Evolutionary conservation across 805 yeast genomes (phyloP).

Genomic region (Kuraishia piskuri): DNA sequence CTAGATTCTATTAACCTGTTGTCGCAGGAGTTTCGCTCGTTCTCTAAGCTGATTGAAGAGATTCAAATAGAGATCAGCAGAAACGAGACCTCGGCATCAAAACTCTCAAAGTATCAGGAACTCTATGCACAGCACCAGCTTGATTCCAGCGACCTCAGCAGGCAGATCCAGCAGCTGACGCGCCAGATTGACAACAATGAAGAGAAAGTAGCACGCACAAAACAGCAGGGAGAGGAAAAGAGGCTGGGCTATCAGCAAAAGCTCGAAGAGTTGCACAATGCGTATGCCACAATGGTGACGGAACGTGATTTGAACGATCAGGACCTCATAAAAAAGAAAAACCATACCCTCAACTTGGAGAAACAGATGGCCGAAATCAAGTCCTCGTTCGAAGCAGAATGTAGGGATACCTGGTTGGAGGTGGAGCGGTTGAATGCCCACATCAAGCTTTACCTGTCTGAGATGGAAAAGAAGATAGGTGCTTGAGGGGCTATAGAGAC

Average conservation of each 20-base stretch:
- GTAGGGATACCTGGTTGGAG: slow-evolving; percentile 43
- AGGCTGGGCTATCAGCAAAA: slow-evolving; percentile 30
- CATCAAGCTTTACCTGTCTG: slow-evolving; percentile 41
- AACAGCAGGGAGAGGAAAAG: slow-evolving; percentile 36
- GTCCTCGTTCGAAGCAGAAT: slow-evolving; percentile 41
- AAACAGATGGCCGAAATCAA: slow-evolving; percentile 28
- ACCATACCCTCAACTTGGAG: slow-evolving; percentile 35
- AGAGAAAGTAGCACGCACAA: slow-evolving; percentile 37
- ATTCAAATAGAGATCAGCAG: slow-evolving; percentile 34
- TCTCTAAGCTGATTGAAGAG: slow-evolving; percentile 39
- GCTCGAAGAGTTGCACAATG: slow-evolving; percentile 33
- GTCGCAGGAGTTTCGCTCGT: slow-evolving; percentile 34
- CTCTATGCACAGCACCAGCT: slow-evolving; percentile 27
- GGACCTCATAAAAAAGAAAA: slow-evolving; percentile 38
- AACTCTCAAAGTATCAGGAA: slow-evolving; percentile 30
- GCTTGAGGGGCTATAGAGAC: neutral
- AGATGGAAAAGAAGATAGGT: slow-evolving; percentile 30
- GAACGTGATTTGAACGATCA: slow-evolving; percentile 39
- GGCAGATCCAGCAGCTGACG: slow-evolving; percentile 37
- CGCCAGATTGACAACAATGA: slow-evolving; percentile 39
- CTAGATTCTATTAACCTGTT: slow-evolving; percentile 49
- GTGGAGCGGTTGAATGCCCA: slow-evolving; percentile 47
- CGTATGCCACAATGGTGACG: slow-evolving; percentile 38
- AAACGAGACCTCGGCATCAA: slow-evolving; percentile 30
- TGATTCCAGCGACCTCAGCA: slow-evolving; percentile 29